Percentiles rank a stretch among this genome's conserved stretches.
phyloP scores from a whole-genome alignment of 805 yeast genomes.

The Cyberlindnera maritima region DNA sequence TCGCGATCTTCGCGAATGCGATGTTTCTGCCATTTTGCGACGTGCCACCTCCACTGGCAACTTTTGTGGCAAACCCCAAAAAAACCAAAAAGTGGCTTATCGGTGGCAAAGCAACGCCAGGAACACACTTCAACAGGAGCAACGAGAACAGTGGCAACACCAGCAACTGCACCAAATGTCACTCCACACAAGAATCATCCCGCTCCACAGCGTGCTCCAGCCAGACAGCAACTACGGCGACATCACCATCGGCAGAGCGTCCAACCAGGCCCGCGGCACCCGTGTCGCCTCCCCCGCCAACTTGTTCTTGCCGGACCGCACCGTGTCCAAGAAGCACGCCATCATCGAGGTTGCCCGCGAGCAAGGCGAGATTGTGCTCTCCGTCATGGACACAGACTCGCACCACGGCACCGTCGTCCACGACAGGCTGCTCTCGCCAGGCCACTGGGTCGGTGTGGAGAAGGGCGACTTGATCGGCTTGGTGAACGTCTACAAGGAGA shows the following conservation, averaged over 20 bases:
- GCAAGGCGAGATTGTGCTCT: background rate
- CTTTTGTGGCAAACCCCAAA: background rate
- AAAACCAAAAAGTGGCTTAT: background rate
- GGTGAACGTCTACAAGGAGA: slow-evolving; percentile 3
- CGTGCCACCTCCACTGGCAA: slow-evolving; percentile 3
- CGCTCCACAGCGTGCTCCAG: background rate
- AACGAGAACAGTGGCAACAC: no score
- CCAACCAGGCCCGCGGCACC: background rate
- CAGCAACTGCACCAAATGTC: no score
- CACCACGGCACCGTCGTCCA: slow-evolving; percentile 15
- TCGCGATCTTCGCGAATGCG: background rate
- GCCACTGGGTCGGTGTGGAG: background rate
- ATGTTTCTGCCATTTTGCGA: background rate
- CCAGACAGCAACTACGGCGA: background rate
- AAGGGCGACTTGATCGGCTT: slow-evolving; percentile 12
- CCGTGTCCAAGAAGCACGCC: slow-evolving; percentile 7
- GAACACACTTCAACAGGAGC: background rate
- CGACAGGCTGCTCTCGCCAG: slow-evolving; percentile 2
- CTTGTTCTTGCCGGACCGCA: slow-evolving; percentile 6
- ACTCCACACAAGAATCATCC: background rate
- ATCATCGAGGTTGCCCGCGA: background rate
- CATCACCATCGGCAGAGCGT: slow-evolving; percentile 2
- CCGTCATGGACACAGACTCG: slow-evolving; percentile 2
- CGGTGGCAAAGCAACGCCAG: background rate
- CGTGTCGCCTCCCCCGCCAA: slow-evolving; percentile 3